phyloP scores from a whole-genome alignment of 257 asterid species.

The Solanum piurae region DNA sequence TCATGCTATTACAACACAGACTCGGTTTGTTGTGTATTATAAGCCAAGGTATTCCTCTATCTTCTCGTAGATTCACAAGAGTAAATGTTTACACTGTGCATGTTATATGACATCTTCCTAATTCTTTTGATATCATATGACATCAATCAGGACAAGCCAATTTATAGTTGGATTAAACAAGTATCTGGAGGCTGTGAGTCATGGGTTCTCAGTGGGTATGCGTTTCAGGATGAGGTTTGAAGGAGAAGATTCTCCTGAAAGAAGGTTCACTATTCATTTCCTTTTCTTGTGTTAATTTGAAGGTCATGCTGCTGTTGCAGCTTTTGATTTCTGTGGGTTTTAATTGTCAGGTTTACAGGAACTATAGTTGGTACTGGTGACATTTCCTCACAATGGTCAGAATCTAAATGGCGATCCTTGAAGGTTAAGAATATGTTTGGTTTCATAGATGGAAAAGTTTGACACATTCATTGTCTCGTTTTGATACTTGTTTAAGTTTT shows the following conservation, averaged over 20 bases:
- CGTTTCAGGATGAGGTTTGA: slow-evolving; percentile 81
- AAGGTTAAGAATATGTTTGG: slow-evolving; percentile 33
- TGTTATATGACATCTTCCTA: neutral
- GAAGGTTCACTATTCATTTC: slow-evolving; percentile 21
- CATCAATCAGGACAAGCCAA: slow-evolving; percentile 55
- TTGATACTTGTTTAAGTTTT: neutral
- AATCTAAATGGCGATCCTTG: slow-evolving; percentile 78
- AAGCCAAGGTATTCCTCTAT: slow-evolving; percentile 53
- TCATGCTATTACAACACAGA: slow-evolving; percentile 60
- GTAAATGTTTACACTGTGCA: neutral
- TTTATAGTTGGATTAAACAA: slow-evolving; percentile 65
- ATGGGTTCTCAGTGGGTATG: slow-evolving; percentile 54
- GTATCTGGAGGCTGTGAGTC: slow-evolving; percentile 47
- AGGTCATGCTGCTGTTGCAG: neutral
- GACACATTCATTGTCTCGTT: neutral
- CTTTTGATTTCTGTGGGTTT: neutral
- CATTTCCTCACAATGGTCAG: slow-evolving; percentile 52
- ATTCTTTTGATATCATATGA: neutral
- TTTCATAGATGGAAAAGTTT: neutral
- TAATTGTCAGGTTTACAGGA: slow-evolving; percentile 57
- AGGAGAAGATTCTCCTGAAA: slow-evolving; percentile 85
- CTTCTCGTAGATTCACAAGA: neutral
- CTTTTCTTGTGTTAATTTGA: neutral
- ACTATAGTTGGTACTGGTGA: slow-evolving; percentile 72
- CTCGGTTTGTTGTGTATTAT: slow-evolving; percentile 57